Evolutionary conservation across 495 filamentous ascomycete genomes (phyloP).

Genomic region (Rhypophila decipiens): DNA sequence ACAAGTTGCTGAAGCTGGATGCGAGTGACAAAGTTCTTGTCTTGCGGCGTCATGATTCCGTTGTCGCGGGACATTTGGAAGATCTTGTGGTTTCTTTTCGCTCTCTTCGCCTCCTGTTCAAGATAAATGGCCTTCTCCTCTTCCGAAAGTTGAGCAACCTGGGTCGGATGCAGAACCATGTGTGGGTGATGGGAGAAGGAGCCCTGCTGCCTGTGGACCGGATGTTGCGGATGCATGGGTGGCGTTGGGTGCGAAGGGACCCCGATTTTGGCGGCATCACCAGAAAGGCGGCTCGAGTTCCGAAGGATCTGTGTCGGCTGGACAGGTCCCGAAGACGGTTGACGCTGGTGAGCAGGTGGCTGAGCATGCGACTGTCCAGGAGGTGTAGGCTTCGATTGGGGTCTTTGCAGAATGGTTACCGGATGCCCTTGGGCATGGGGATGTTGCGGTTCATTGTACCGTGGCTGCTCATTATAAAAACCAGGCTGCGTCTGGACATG

Average conservation of each 20-base stretch:
- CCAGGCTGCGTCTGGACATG: slow-evolving; percentile 23
- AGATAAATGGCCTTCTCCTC: slow-evolving; percentile 72
- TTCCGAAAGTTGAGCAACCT: slow-evolving; percentile 70
- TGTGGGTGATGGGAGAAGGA: slow-evolving; percentile 31
- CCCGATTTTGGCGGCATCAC: slow-evolving; percentile 28
- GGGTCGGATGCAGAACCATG: slow-evolving; percentile 62
- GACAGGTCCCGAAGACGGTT: slow-evolving; percentile 38
- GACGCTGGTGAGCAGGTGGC: slow-evolving; percentile 35
- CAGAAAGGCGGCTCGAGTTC: slow-evolving; percentile 39
- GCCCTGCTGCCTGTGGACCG: slow-evolving; percentile 28
- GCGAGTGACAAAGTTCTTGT: slow-evolving; percentile 98
- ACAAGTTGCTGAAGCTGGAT: slow-evolving; percentile 97
- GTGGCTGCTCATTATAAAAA: slow-evolving; percentile 18
- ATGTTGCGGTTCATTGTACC: slow-evolving; percentile 18
- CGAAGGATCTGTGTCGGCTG: slow-evolving; percentile 54
- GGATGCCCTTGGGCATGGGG: slow-evolving; percentile 34
- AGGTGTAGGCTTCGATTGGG: slow-evolving; percentile 29
- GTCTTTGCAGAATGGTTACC: slow-evolving; percentile 42
- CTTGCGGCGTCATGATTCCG: slow-evolving; percentile 96
- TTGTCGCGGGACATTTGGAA: slow-evolving; percentile 89
- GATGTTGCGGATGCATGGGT: slow-evolving; percentile 18
- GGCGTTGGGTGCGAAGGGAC: slow-evolving; percentile 15
- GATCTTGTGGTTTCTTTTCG: slow-evolving; percentile 98
- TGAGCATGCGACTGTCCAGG: slow-evolving; percentile 21
- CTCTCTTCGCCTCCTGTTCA: slow-evolving; percentile 85